Evolutionary conservation across 148 eudicot genomes (phyloP), one percentile per base, ranked within the genome.

Genomic region (Diospyros kaki): DNA sequence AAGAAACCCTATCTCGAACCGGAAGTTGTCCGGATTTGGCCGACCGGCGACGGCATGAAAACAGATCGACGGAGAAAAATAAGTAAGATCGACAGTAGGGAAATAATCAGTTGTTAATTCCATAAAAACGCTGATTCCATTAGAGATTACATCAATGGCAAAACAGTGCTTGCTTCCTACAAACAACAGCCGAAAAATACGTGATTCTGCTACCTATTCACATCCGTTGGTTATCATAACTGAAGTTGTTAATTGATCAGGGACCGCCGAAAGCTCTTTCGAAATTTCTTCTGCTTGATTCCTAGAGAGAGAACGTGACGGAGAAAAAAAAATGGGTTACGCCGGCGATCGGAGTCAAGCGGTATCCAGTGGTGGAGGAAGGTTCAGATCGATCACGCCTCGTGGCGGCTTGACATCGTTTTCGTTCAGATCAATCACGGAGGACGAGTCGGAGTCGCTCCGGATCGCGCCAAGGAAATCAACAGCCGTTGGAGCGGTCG

Each of bases 381-480:
- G 58, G 78, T 87, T 88, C 38, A 90, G 83, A 83, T 90, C 92
- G 50, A 90, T 58, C 51, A 42, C 77, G 7, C 70, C 39, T 70
- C 76, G 70, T 12, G 55, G 42, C 50, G 54, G 69, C 82, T 72
- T 46, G 46, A 72, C 18, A 28, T 69, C 75, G 71, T 75, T 83
- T 7, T 81, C 81, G 52, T 87, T 84, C 65, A 86, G 62, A 75
- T 89, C 91, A 18, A 90, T 82, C 3, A 84, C 90, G 0, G 90
- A 83, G 0, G 92, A 87, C 4, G 89, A 88, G 40, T 82, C 90
- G 1, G 92, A 87, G 65, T 83, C 92, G 64, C 91, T 90, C 72
- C 72, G 83, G 3, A 64, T 76, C 45, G 79, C 83, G 6, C 75
- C 71, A 3, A 75, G 76, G 39, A 68, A 62, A 41, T 43, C 56